Base-by-base conservation (phyloP, 192 early-diverging fungal genomes). In the Coemansia sp. region DNA sequence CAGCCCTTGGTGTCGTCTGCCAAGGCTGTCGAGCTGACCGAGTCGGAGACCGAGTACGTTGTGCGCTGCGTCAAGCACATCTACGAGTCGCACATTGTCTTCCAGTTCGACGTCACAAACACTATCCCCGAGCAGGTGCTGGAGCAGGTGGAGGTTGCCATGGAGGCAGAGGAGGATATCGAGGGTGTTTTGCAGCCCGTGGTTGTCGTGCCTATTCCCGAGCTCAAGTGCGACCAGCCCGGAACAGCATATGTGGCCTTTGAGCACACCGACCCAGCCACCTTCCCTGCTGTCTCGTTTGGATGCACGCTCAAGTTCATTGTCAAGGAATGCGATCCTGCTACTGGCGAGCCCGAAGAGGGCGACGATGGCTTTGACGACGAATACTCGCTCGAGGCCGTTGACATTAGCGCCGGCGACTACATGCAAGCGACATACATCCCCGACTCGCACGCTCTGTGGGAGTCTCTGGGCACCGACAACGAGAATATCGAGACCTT, bases 41-140 rank as follows among this genome's bases (percentile, higher is more conserved):
- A 99, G 61, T 78, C 84, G 9, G 97, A 97, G 68, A 94, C 91
- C 9, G 97, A 99, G 68, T 99, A 99, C 74, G 84, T 86, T 22
- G 92, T 99, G 43, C 72, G 79, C 17, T 93, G 88, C 55, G 67
- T 94, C 46, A 97, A 97, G 72, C 97, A 99, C 53, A 81, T 95
- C n/a, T 99, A 92, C 62, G 70, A 78, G 38, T 70, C 81, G 20
- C 91, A 96, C 49, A 53, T 99, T 51, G 89, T 99, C 9, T 95
- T 97, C 79, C 92, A 99, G 84, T 97, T 97, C 67, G 85, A 91
- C 50, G 86, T 91, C 62, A 85, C 78, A 46, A 99, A 99, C 78
- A 99, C 97, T 6, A 80, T 99, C 26, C 88, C 93, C 58, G 94
- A 97, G 60, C 87, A 83, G 29, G 67, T 95, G 30, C 74, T 97